Evolutionary conservation across 768 basidiomycete species (phyloP), one percentile per base, ranked within the genome.

Genomic region (Leucocoprinus sp.): DNA sequence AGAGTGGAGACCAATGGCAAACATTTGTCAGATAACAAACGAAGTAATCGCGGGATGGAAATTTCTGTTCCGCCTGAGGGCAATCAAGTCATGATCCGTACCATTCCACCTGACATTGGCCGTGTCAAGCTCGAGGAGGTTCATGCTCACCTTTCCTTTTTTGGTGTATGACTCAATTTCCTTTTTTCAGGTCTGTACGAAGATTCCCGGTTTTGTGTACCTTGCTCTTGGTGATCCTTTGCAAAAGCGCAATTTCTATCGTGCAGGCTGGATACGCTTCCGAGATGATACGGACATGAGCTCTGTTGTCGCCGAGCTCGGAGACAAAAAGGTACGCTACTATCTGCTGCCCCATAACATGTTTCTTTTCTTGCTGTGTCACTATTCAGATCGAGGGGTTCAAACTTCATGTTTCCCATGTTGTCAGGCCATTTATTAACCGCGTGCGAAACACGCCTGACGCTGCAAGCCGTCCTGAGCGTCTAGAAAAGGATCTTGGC

Each of bases 211-310:
- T 2, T 97, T 82, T 60, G 69, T 88, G 37, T 86, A 95, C 62
- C 76, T 98, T 12, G 92, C 92, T 7, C 66, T 97, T 0, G 91
- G 90, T 21, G 93, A 97, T 53, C 93, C 95, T 8, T 65, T 90
- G 33, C 88, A 91, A 62, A 93, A 93, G 65, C 82, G 91, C 49
- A 88, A 87, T 55, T 97, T 87, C 60, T 92, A 95, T 59, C 87
- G 95, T 24, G 89, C 92, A 1, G 95, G 91, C 9, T 97, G 93
- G 93, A 70, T 96, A 49, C 80, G 80, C 52, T 96, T 93, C 60
- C 68, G 65, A 33, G 87, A 90, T 24, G 90, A 91, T 52, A 79
- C 84, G 8, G 89, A 96, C 54, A 90, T 97, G 78, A 56, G 69
- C 2, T 56, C 65, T 12, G 82, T 88, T 4, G 76, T 93, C 65